These are phyloP conservation scores for Silene noctiflora DNA, from an alignment of 179 eudicot species.

Conservation along the genomic window DNA sequence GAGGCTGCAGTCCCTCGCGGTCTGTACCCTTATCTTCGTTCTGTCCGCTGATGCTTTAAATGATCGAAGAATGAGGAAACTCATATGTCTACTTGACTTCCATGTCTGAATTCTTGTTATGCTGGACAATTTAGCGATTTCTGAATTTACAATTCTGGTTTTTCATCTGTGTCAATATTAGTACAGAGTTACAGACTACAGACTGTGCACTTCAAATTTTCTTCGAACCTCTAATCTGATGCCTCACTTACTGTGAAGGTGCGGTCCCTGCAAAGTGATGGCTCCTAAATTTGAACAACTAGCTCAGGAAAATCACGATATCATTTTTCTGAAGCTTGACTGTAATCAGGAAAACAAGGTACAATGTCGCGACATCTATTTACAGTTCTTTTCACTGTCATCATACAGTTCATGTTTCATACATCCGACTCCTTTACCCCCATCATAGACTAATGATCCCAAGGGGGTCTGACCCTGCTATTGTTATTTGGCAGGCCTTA, in stretches of 20 bases:
- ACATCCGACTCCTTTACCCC: no score
- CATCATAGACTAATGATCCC: no score
- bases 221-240: not conserved
- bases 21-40: no score
- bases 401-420: no score
- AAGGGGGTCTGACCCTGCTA: no score
- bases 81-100: not conserved
- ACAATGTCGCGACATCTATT: not conserved
- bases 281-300: conserved; percentile 73
- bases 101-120: not conserved
- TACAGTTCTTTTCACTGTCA: not conserved
- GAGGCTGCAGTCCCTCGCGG: no score
- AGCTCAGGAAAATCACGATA: conserved; percentile 65
- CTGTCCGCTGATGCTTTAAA: no score
- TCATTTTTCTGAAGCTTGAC: conserved; percentile 80
- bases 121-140: not conserved
- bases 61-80: not conserved
- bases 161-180: not conserved
- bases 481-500: conserved; percentile 50
- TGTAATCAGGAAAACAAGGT: conserved; percentile 97
- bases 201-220: not conserved
- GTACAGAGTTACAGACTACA: no score
- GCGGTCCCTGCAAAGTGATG: conserved; percentile 92
- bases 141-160: not conserved
- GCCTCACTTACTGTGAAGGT: conserved; percentile 43